Evolutionary conservation across 176 grass and related monocot species (phyloP).

Genomic region (Dactylis glomerata): DNA sequence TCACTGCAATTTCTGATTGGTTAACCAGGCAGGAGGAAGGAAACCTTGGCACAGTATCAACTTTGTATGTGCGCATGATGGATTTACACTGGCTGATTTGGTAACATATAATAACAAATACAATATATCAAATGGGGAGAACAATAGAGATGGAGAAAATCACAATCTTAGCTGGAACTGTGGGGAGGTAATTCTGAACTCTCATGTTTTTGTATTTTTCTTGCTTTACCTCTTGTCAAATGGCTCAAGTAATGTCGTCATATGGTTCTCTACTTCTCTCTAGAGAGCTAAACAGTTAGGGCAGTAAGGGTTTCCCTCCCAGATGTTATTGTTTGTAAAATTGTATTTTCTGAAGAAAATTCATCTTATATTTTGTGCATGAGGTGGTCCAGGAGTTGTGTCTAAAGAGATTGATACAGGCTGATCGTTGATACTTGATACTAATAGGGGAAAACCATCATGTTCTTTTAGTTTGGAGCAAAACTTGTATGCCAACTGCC

Average conservation of each 20-base stretch:
- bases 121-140: slow-evolving; percentile 81
- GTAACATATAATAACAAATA: slow-evolving; percentile 94
- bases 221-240: slow-evolving; percentile 19
- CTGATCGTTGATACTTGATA: background rate
- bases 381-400: background rate
- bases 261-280: slow-evolving; percentile 10
- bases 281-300: background rate
- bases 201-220: slow-evolving; percentile 11
- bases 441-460: background rate
- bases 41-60: slow-evolving; percentile 97
- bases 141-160: slow-evolving; percentile 94
- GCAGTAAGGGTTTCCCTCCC: background rate
- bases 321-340: background rate
- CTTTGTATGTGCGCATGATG: slow-evolving; percentile 97
- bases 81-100: slow-evolving; percentile 94
- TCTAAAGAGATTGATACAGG: background rate
- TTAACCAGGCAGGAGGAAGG: slow-evolving; percentile 76
- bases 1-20: slow-evolving; percentile 1
- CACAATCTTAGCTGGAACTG: slow-evolving; percentile 99
- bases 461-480: background rate
- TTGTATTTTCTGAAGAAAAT: background rate
- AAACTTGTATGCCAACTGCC: background rate
- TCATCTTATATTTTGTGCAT: background rate
- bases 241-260: slow-evolving; percentile 18
- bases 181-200: slow-evolving; percentile 61